Base-by-base conservation (phyloP, 768 basidiomycete genomes). In the Lepiota brunneoincarnata region DNA sequence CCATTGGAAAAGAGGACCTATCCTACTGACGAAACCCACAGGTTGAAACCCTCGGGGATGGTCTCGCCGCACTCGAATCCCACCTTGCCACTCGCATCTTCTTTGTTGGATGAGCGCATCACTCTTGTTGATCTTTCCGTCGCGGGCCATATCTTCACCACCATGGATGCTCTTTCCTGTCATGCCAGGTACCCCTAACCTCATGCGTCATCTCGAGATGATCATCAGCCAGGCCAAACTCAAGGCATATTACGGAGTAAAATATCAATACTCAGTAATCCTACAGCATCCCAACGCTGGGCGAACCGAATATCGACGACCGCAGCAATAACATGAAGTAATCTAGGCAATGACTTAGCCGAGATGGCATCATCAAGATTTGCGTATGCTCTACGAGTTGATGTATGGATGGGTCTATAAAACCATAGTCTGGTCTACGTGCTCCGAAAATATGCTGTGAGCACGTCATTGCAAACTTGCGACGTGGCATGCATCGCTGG, bases 41-140 rank as follows among this genome's bases (percentile, higher is more conserved):
- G 89, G 67, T 79, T 58, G 89, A 92, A 71, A 81, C 67, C 34
- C 78, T 85, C 64, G 58, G 69, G 37, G 77, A 80, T 42, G 71
- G 82, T 17, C 76, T 96, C 47, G 73, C 73, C 37, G 84, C 83
- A 59, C 76, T 98, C 53, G 83, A 99, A 60, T 69, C 72, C 34
- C 80, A 90, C 75, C 84, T 99, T 62, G 67, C 76, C 46, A 77
- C 82, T 52, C 84, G 81, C 65, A 99, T 96, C 41, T 98, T 85
- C 82, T 81, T 98, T 63, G 93, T 93, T 51, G 87, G 86, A n/a
- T 60, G 92, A 99, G 68, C 91, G 95, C 64, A 89, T 98, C 78
- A 92, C 93, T 58, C 79, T 96, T 43, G 97, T 94, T 59, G 97
- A 99, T 64, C 69, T 99, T 70, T 67, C 69, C 64, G 61, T 91